Evolutionary conservation across 345 rosid genomes (phyloP), one percentile per base, ranked within the genome.

Genomic region (Salix caprea): DNA sequence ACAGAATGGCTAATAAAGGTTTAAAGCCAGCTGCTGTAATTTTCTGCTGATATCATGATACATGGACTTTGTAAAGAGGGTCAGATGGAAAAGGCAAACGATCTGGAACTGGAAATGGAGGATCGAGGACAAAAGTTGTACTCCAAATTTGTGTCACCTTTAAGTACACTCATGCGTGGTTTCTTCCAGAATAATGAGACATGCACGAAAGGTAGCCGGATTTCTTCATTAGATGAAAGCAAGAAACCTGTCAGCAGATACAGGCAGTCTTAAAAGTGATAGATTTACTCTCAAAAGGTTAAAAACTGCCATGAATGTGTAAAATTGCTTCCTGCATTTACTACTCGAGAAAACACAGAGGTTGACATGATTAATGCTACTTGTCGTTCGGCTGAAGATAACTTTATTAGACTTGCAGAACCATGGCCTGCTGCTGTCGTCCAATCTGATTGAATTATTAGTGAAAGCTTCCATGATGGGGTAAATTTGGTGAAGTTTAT

Each of bases 141-240:
- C 74, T 56, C 84, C 84, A 24, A 61, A 78, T 26, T 44, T 62
- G 0, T 11, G 61, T 84, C 42, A 75, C 82, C n/a, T 77, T 61
- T 72, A 77, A 71, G n/a, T 62, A 62, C 77, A 9, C 44, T 79
- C 37, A 67, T 82, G 74, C 19, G 24, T 65, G 81, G 67, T 37
- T 77, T 74, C 46, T 79, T 65, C 5, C 71, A 26, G 34, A 72
- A 65, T 30, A 74, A 77, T n/a, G 61, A 82, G 66, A 65, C 30
- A 0, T 0, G 13, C 30, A 0, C 0, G 13, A 40, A 75, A 82
- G 36, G 85, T 72, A 26, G 46, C 74, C 21, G 79, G 81, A 56
- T 70, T 83, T 77, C 85, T 82, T 65, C 74, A 77, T 13, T 73
- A 79, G 76, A 84, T 87, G 88, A 71, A n/a, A 21, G 80, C 77